Percentiles rank a stretch among this genome's conserved stretches.
These are phyloP conservation scores for Lachnellula arida DNA, from an alignment of 2,329 filamentous ascomycete genomes.

Conservation along the genomic window DNA sequence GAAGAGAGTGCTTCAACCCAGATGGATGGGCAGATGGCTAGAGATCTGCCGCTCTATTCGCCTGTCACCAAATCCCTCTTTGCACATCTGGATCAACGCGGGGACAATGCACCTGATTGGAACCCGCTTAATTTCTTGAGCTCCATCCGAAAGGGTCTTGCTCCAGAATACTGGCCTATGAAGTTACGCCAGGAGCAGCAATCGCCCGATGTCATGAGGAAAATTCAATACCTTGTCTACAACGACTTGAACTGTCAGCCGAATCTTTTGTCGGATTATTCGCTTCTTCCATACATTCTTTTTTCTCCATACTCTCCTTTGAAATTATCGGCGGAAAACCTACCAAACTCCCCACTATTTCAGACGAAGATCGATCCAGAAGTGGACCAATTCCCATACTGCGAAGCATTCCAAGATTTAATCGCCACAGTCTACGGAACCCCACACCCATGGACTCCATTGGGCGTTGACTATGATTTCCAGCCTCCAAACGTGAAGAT, in stretches of 20 bases:
- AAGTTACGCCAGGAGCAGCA: slow-evolving; percentile 1
- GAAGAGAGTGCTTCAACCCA: neutral
- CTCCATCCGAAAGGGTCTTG: slow-evolving; percentile 62
- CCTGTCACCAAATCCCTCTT: slow-evolving; percentile 23
- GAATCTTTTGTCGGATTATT: slow-evolving; percentile 18
- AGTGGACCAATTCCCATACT: slow-evolving; percentile 21
- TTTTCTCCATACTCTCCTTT: slow-evolving; percentile 32
- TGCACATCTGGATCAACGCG: slow-evolving; percentile 9
- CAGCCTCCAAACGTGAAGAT: too few relatives aligned
- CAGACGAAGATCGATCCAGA: neutral
- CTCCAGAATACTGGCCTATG: slow-evolving; percentile 4
- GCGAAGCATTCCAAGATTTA: slow-evolving; percentile 31
- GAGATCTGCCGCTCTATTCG: slow-evolving; percentile 27
- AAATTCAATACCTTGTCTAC: slow-evolving; percentile 15
- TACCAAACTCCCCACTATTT: neutral
- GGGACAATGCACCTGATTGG: slow-evolving; percentile 51
- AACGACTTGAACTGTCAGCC: slow-evolving; percentile 18
- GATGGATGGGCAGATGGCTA: neutral
- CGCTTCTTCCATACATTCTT: slow-evolving; percentile 31
- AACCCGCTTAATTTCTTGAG: slow-evolving; percentile 36
- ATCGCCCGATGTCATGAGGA: slow-evolving; percentile 9
- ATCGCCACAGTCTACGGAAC: slow-evolving; percentile 17
- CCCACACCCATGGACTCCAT: neutral
- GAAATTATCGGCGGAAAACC: slow-evolving; percentile 11
- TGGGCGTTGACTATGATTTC: neutral